phyloP scores from a whole-genome alignment of 345 rosid genomes.

The Camelina laxa region DNA sequence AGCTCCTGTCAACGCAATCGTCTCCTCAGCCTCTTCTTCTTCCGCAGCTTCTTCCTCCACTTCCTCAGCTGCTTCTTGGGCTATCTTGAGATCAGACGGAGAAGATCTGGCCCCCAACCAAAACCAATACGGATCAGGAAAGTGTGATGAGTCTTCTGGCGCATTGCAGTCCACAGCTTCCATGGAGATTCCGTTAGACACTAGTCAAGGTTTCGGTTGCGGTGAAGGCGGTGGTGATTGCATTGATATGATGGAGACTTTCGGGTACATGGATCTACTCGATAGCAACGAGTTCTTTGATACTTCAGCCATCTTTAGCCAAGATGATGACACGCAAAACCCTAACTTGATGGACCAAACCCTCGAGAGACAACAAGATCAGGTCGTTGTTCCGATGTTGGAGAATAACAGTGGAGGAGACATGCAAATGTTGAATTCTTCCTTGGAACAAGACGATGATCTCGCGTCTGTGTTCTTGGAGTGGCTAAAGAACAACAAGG shows the following conservation, averaged over 20 bases:
- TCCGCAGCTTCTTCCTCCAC: constrained; percentile 63
- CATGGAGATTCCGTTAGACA: constrained; percentile 61
- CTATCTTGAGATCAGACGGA: constrained; percentile 64
- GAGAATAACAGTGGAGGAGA: constrained; percentile 44
- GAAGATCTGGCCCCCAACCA: constrained; percentile 49
- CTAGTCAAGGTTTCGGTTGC: constrained; percentile 41
- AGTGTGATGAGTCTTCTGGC: constrained; percentile 43
- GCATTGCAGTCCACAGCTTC: constrained; percentile 79
- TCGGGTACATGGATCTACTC: constrained; percentile 83
- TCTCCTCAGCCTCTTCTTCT: constrained; percentile 59
- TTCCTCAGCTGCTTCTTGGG: constrained; percentile 82
- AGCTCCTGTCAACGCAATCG: constrained; percentile 62
- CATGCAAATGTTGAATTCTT: constrained; percentile 40
- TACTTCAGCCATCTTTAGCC: constrained; percentile 67
- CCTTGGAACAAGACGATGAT: constrained; percentile 59
- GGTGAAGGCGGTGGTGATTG: constrained; percentile 52
- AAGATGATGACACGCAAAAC: constrained; percentile 46
- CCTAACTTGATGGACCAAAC: constrained; percentile 45
- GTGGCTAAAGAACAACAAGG: constrained; percentile 88
- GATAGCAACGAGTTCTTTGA: constrained; percentile 75
- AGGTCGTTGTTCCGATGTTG: constrained; percentile 30
- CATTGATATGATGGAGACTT: constrained; percentile 77
- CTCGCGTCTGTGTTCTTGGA: constrained; percentile 81
- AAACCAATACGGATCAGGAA: constrained; percentile 30
- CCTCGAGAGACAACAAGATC: constrained; percentile 28